Evolutionary conservation across 495 filamentous ascomycete genomes (phyloP).

Genomic region (Jackrogersella minutella): DNA sequence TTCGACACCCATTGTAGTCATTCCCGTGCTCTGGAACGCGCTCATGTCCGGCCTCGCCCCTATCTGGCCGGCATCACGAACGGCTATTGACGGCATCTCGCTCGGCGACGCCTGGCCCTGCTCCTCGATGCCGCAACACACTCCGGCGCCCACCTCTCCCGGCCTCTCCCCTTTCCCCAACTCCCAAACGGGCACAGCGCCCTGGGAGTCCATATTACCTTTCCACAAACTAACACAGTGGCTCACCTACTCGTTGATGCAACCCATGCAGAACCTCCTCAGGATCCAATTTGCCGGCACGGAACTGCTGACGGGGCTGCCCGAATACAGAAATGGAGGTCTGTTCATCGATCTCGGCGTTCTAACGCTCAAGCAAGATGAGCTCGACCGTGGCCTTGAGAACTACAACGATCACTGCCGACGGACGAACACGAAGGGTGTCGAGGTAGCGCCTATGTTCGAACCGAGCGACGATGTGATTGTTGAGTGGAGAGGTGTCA

Average conservation of each 20-base stretch:
- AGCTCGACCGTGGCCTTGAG: conserved; percentile 70
- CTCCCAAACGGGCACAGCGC: conserved; percentile 56
- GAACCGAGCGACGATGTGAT: conserved; percentile 82
- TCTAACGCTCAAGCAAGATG: conserved; percentile 72
- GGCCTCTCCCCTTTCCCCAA: conserved; percentile 58
- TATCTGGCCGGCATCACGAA: conserved; percentile 91
- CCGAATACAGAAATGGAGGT: conserved; percentile 89
- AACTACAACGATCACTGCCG: conserved; percentile 77
- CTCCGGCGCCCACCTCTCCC: conserved; percentile 59
- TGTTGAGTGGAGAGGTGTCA: conserved; percentile 86
- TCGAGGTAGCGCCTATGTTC: conserved; percentile 79
- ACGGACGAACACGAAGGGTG: conserved; percentile 74
- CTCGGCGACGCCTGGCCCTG: conserved; percentile 97
- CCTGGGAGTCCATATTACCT: conserved; percentile 94
- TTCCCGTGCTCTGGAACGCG: conserved; percentile 91
- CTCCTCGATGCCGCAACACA: conserved; percentile 75
- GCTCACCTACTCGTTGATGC: conserved; percentile 89
- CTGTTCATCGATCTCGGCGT: conserved; percentile 85
- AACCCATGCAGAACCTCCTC: conserved; percentile 81
- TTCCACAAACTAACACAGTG: conserved; percentile 94
- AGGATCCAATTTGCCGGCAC: conserved; percentile 78
- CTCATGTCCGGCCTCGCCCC: conserved; percentile 86
- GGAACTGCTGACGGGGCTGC: conserved; percentile 81
- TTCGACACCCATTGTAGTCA: conserved; percentile 82
- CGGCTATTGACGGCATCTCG: conserved; percentile 84